Conservation (phyloP, 306 rosid genomes). For the Crotalaria pallida region DNA sequence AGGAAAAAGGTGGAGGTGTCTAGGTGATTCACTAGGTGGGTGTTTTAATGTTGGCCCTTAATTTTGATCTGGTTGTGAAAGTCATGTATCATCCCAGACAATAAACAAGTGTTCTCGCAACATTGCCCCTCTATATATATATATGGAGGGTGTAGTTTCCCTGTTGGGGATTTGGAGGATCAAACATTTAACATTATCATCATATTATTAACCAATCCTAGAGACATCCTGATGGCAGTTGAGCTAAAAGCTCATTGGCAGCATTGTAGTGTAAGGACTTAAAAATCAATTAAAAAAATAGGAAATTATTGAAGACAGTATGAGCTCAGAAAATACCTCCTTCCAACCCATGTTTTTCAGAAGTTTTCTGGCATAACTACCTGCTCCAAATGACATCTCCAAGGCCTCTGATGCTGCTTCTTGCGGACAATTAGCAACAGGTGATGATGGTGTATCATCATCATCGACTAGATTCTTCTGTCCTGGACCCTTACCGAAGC, state of each 20-base stretch:
- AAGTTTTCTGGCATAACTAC: slow-evolving; percentile 74
- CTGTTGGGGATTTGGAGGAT: background rate
- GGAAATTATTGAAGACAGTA: background rate
- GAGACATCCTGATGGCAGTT: background rate
- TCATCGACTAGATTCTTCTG: slow-evolving; percentile 45
- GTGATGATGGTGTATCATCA: slow-evolving; percentile 34
- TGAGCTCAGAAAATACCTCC: slow-evolving; percentile 51
- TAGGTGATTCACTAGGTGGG: background rate
- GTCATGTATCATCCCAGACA: background rate
- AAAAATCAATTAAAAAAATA: background rate
- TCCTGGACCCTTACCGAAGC: slow-evolving; percentile 80
- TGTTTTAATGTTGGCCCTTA: background rate
- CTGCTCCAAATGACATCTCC: slow-evolving; percentile 70
- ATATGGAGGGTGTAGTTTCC: background rate
- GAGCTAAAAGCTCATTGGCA: background rate
- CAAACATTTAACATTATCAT: background rate
- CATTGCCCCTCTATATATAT: too few relatives aligned
- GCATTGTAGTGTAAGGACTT: background rate
- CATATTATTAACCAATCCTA: background rate
- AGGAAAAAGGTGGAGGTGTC: too few relatives aligned
- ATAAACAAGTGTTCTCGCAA: background rate
- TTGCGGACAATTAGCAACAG: slow-evolving; percentile 29
- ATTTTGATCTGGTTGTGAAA: background rate
- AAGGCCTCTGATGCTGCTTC: slow-evolving; percentile 68
- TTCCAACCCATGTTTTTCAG: slow-evolving; percentile 86